Base-by-base conservation (phyloP, 2,329 filamentous ascomycete species). In the Plenodomus lindquistii region DNA sequence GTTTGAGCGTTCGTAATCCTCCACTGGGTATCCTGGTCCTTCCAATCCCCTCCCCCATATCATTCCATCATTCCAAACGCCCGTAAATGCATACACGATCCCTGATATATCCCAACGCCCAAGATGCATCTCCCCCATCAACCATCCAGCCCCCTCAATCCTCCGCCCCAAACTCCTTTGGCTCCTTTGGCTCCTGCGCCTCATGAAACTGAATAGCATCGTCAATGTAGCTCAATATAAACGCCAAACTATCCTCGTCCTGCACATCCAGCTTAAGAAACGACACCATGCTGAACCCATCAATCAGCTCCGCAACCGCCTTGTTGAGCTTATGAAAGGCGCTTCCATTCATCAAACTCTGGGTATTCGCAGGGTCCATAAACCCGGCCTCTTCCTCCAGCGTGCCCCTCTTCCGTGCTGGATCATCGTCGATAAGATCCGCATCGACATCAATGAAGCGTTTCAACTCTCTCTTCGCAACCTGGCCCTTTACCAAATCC, bases 231-330 rank as follows among this genome's bases (percentile, higher is more conserved):
- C 91, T 96, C 60, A 97, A 74, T 20, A 96, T 87, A 1, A 81
- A 85, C 1, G 82, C 87, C 3, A 97, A 86, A 66, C 93, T 97
- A 63, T 97, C 91, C 75, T 97, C 93, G 63, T 96, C 86, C 58
- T 94, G 88, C 21, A 87, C 88, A 67, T 97, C 89, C 37, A 97
- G 79, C 75, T 92, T 90, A 48, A 97, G 79, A 69, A 96, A 99
- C 40, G 89, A 96, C 11, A 99, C 90, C 90, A 99, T 95, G 76
- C 91, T 96, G 75, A 97, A 99, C 73, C 91, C 94, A 72, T 97
- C 94, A 58, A 99, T 96, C 57, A 99, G 77, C 44, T 89, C 85
- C 1, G 89, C 94, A 4, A 99, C 93, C 0, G 93, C 93, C 52
- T 85, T 83, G 70, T 97, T 97, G 58, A 97, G 77, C 62, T 85